Evolutionary conservation across 2,329 filamentous ascomycete species (phyloP).

Genomic region (Beauveria australis): DNA sequence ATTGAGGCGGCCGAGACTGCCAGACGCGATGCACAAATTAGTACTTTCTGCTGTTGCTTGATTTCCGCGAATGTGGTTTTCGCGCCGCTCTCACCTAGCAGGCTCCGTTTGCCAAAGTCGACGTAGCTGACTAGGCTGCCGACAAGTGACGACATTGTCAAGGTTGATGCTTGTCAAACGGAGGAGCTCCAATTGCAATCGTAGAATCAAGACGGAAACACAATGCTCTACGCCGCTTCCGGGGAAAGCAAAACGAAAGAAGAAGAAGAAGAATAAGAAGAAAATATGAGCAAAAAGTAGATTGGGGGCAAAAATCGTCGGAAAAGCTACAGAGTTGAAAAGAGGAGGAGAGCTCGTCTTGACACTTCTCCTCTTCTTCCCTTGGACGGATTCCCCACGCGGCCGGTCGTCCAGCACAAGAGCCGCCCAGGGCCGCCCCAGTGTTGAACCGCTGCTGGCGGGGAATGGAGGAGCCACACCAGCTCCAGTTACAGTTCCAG

Average conservation of each 20-base stretch:
- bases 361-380: background rate
- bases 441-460: background rate
- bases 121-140: constrained; percentile 52
- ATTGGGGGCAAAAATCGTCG: background rate
- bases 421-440: background rate
- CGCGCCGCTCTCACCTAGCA: constrained; percentile 46
- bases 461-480: background rate
- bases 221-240: no score
- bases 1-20: constrained; percentile 75
- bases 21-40: constrained; percentile 15
- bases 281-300: background rate
- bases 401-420: background rate
- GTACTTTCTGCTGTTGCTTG: background rate
- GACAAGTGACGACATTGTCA: constrained; percentile 31
- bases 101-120: constrained; percentile 58
- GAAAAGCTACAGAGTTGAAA: background rate
- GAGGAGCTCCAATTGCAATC: no score
- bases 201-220: background rate
- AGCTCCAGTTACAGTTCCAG: background rate
- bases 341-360: background rate
- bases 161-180: background rate
- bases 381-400: constrained; percentile 1
- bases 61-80: background rate
- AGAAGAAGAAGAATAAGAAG: no score
- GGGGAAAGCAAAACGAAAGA: background rate